A percentile compares a stretch with the other conserved stretches of the same genome.
Evolutionary conservation across 2,329 filamentous ascomycete species (phyloP).

Genomic region (Aspergillus nomiae): DNA sequence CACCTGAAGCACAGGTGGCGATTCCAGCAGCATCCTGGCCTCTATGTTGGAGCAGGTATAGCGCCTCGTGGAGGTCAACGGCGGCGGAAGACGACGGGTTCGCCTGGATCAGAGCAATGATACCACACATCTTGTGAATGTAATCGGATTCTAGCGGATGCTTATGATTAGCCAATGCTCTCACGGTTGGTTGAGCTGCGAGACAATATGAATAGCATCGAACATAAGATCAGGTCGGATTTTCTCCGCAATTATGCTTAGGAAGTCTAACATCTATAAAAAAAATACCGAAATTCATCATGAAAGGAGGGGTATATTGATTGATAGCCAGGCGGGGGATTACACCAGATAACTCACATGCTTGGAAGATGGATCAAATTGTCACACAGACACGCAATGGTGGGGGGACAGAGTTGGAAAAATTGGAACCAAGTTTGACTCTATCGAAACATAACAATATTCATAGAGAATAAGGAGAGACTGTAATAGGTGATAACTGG

Average conservation of each 20-base stretch:
- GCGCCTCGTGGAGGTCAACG: constrained; percentile 68
- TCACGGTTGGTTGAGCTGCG: constrained; percentile 9
- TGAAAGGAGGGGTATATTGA: constrained; percentile 23
- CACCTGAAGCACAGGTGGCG: constrained; percentile 71
- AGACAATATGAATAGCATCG: constrained; percentile 14
- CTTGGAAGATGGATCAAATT: constrained; percentile 10
- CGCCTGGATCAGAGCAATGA: constrained; percentile 63
- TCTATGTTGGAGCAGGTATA: constrained; percentile 71
- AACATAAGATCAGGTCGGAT: constrained; percentile 32
- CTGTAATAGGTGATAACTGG: constrained; percentile 7
- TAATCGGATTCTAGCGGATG: constrained; percentile 24
- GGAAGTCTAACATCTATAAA: constrained; percentile 55
- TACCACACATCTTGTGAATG: constrained; percentile 60
- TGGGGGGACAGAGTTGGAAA: constrained; percentile 15
- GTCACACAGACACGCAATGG: constrained; percentile 20
- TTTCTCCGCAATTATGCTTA: constrained; percentile 46
- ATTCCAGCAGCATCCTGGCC: constrained; percentile 91
- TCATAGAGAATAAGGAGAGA: constrained; percentile 11
- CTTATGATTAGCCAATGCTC: constrained; percentile 20
- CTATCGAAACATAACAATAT: constrained; percentile 24
- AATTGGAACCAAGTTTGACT: constrained; percentile 11
- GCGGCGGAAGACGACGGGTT: constrained; percentile 56
- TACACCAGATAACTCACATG: constrained; percentile 21
- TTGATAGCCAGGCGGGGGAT: constrained; percentile 16
- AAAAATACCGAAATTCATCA: constrained; percentile 45